phyloP scores from a whole-genome alignment of 192 early-diverging fungal genomes.

The Coemansia sp. region DNA sequence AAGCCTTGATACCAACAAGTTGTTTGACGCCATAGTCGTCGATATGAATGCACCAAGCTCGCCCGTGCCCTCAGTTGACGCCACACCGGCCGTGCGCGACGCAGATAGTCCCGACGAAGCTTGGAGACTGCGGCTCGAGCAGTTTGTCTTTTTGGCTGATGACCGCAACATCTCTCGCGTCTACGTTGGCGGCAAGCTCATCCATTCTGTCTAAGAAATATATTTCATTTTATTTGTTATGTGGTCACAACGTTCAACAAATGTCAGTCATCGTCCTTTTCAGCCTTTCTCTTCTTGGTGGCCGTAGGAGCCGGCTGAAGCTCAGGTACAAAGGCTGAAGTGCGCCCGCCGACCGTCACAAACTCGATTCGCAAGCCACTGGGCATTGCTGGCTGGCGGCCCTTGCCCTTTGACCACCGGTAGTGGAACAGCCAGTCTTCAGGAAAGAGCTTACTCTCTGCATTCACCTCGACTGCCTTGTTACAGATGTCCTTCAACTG shows the following conservation, averaged over 20 bases:
- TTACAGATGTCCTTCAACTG: slow-evolving; percentile 56
- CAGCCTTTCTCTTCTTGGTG: slow-evolving; percentile 1
- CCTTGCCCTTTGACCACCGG: slow-evolving; percentile 69
- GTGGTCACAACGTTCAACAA: background rate
- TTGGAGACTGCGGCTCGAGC: slow-evolving; percentile 63
- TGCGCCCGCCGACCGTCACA: slow-evolving; percentile 63
- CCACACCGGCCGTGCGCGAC: slow-evolving; percentile 29
- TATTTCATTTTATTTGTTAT: background rate
- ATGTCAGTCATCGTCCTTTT: background rate
- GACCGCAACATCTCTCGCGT: slow-evolving; percentile 82
- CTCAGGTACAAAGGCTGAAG: slow-evolving; percentile 35
- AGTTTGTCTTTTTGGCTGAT: slow-evolving; percentile 91
- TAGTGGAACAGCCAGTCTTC: slow-evolving; percentile 76
- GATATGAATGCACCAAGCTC: slow-evolving; percentile 69
- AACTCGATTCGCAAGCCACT: slow-evolving; percentile 65
- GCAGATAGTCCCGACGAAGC: slow-evolving; percentile 10
- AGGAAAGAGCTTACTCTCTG: slow-evolving; percentile 69
- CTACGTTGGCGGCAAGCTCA: slow-evolving; percentile 72
- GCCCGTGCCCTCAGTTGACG: slow-evolving; percentile 23
- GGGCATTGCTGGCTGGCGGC: slow-evolving; percentile 48
- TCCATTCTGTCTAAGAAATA: slow-evolving; percentile 33
- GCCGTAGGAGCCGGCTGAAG: slow-evolving; percentile 16
- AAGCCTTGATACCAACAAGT: slow-evolving; percentile 83
- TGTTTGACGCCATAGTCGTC: slow-evolving; percentile 90
- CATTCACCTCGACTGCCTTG: slow-evolving; percentile 64